Evolutionary conservation across 1,139 yeast species (phyloP), one percentile per base, ranked within the genome.

Genomic region (Scheffersomyces illinoinensis): DNA sequence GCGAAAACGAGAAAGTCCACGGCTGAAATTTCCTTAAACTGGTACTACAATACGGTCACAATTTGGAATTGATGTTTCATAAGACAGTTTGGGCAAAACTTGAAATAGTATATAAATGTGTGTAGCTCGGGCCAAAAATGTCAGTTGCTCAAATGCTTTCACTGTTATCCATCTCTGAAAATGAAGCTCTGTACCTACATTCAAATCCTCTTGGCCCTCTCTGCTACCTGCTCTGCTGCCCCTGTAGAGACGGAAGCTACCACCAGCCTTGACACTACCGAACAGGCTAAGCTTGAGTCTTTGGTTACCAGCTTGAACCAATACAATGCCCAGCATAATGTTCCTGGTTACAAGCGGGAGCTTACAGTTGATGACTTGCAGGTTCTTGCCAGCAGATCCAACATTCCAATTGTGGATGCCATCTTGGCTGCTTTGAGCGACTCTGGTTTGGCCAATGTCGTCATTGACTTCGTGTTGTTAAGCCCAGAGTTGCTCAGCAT

Each of bases 391-490:
- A 53, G 56, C 14, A 62, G 68, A 47, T 64, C 72, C 4, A 60
- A 66, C 54, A 50, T 65, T 33, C 76, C 76, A 0, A 57, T 72
- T 47, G 66, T 73, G 56, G 75, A 73, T 52, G 58, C 64, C 18
- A 62, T 74, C 23, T 71, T 75, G 56, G 59, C 59, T 8, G 65
- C 68, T 7, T 64, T 75, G 57, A 64, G 62, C 33, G 66, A 72
- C 43, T 60, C 73, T 1, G 71, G 72, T 4, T 59, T 73, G 53
- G 75, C 74, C 26, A 69, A 66, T 48, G 53, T 58, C 39, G 66
- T 75, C 10, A 63, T 74, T 56, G 76, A 74, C 56, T 62, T 67
- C 55, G 74, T 71, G 10, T 65, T 72, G 53, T 66, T 71, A 50
- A 64, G 65, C 57, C 76, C 74, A 18, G 66, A 65, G 17, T 66